Evolutionary conservation across 1,139 yeast genomes (phyloP).

Genomic region (Candida gigantensis): DNA sequence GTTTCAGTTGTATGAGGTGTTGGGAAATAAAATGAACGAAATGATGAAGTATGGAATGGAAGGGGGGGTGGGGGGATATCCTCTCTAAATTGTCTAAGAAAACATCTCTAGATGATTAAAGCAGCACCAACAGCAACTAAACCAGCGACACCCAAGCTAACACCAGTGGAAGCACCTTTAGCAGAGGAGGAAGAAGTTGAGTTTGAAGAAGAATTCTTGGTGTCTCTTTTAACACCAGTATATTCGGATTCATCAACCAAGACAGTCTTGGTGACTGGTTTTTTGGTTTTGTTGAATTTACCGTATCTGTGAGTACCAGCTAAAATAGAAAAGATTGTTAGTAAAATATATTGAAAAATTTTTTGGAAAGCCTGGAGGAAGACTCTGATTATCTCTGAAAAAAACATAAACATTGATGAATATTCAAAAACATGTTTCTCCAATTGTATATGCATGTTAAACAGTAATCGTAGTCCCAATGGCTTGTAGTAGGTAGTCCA

Average conservation of each 20-base stretch:
- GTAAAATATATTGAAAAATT: too few species aligned
- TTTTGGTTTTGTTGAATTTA: slow-evolving; percentile 44
- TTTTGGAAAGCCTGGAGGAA: too few species aligned
- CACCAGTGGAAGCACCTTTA: slow-evolving; percentile 22
- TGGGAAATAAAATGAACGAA: too few species aligned
- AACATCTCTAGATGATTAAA: slow-evolving; percentile 24
- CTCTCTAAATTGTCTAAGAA: slow-evolving; percentile 1
- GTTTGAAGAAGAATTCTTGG: slow-evolving; percentile 13
- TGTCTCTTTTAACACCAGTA: slow-evolving; percentile 13
- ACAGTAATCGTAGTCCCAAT: too few species aligned
- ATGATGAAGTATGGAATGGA: too few species aligned
- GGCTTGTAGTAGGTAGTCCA: too few species aligned
- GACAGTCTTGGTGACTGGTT: slow-evolving; percentile 28
- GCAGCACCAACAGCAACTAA: slow-evolving; percentile 37
- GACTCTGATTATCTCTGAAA: too few species aligned
- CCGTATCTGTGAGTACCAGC: slow-evolving; percentile 33
- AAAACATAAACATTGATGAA: too few species aligned
- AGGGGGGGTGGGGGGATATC: background rate
- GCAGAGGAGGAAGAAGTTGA: slow-evolving; percentile 19
- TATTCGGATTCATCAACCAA: slow-evolving; percentile 20
- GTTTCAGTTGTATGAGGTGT: too few species aligned
- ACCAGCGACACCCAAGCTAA: slow-evolving; percentile 36
- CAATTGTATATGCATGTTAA: too few species aligned
- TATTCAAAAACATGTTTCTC: too few species aligned
- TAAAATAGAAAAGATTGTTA: too few species aligned